Percentiles rank a stretch among this genome's conserved stretches.
Conservation (phyloP, 768 basidiomycete genomes). For the Tremella yokohamensis region DNA sequence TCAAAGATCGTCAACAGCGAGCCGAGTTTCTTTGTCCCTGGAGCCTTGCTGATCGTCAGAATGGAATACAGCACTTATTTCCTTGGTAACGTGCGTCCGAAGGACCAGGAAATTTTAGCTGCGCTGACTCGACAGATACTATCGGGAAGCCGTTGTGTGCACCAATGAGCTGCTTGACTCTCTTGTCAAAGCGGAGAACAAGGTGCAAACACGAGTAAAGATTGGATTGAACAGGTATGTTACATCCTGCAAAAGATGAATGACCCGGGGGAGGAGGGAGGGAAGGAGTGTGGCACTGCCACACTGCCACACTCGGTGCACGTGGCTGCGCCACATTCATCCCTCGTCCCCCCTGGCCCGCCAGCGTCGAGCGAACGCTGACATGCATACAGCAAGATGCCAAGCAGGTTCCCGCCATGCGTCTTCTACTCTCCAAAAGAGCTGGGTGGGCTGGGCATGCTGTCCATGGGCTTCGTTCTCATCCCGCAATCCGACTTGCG, state of each 20-base stretch:
- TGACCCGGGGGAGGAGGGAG: no score
- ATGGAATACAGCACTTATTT: constrained; percentile 32
- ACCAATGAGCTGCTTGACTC: constrained; percentile 94
- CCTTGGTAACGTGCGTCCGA: constrained; percentile 1
- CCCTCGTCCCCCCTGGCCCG: no score
- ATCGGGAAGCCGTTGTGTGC: constrained; percentile 94
- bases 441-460: constrained; percentile 95
- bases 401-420: constrained; percentile 88
- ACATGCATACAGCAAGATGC: constrained; percentile 74
- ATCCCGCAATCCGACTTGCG: constrained; percentile 96
- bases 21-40: background rate
- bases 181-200: constrained; percentile 98
- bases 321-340: no score
- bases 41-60: background rate
- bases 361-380: no score
- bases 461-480: constrained; percentile 98
- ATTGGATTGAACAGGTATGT: constrained; percentile 73
- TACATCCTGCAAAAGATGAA: no score
- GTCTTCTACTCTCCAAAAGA: constrained; percentile 97
- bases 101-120: constrained; percentile 61
- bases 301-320: no score
- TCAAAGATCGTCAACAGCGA: constrained; percentile 77
- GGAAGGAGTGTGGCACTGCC: no score
- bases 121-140: constrained; percentile 96
- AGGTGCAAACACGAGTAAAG: constrained; percentile 99